Evolutionary conservation across 192 early-diverging fungal species (phyloP).

Genomic region (Anaeromyces robustus): DNA sequence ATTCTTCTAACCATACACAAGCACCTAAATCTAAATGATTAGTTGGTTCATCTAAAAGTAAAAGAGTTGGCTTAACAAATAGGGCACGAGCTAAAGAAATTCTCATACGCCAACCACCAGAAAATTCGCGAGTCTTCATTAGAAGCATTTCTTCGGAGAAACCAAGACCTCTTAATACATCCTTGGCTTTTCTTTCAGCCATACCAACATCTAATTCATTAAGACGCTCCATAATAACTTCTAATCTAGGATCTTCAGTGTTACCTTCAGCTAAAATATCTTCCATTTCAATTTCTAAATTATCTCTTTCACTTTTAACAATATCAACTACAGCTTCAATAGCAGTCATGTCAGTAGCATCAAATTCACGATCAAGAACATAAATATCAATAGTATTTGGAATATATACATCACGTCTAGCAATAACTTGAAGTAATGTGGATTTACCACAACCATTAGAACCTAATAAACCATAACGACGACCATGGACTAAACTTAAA

Average conservation of each 20-base stretch:
- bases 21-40: slow-evolving; percentile 70
- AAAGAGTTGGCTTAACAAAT: slow-evolving; percentile 60
- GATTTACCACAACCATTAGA: slow-evolving; percentile 93
- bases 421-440: slow-evolving; percentile 85
- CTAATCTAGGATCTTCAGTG: slow-evolving; percentile 5
- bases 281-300: slow-evolving; percentile 84
- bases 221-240: slow-evolving; percentile 12
- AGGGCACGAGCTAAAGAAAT: slow-evolving; percentile 40
- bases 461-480: slow-evolving; percentile 68
- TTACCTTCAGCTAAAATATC: slow-evolving; percentile 65
- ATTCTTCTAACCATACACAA: slow-evolving; percentile 62
- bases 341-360: slow-evolving; percentile 81
- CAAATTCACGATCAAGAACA: slow-evolving; percentile 87
- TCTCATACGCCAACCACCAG: slow-evolving; percentile 51
- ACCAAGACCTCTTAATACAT: slow-evolving; percentile 18
- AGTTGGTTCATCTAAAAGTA: slow-evolving; percentile 87
- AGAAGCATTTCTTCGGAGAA: slow-evolving; percentile 18
- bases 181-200: slow-evolving; percentile 11
- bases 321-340: slow-evolving; percentile 80
- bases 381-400: slow-evolving; percentile 96
- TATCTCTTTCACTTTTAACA: slow-evolving; percentile 54
- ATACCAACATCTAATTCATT: slow-evolving; percentile 8
- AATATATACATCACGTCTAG: slow-evolving; percentile 83
- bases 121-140: slow-evolving; percentile 14
- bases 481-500: slow-evolving; percentile 48